phyloP scores from a whole-genome alignment of 352 stramenopile genomes.

The Thalassiosira exigua region DNA sequence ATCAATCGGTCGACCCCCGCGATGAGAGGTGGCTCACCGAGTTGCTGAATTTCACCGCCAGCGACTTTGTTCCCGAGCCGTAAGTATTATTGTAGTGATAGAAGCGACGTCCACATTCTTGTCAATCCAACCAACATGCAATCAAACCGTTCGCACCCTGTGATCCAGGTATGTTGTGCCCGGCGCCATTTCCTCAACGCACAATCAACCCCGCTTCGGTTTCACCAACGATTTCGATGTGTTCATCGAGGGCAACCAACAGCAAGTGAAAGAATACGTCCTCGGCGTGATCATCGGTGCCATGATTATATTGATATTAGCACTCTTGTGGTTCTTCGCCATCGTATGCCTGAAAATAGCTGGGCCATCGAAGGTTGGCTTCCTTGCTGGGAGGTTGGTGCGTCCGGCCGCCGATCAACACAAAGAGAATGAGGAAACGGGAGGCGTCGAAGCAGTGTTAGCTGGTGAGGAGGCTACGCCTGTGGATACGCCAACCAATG shows the following conservation, averaged over 20 bases:
- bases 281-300: slow-evolving; percentile 11
- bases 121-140: too few relatives aligned
- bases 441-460: slow-evolving; percentile 23
- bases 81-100: background rate
- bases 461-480: background rate
- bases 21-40: too few relatives aligned
- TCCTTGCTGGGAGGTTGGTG: slow-evolving; percentile 41
- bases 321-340: slow-evolving; percentile 37
- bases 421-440: background rate
- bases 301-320: slow-evolving; percentile 39
- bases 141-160: too few relatives aligned
- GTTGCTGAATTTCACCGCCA: slow-evolving; percentile 6
- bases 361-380: slow-evolving; percentile 36
- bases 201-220: slow-evolving; percentile 7
- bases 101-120: too few relatives aligned
- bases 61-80: background rate
- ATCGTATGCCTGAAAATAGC: slow-evolving; percentile 41
- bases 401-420: slow-evolving; percentile 1
- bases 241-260: background rate
- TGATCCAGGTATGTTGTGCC: background rate
- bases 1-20: too few relatives aligned
- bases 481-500: background rate
- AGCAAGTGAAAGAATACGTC: slow-evolving; percentile 3
- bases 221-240: background rate
- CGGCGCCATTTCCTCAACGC: background rate